phyloP scores from a whole-genome alignment of 805 yeast genomes.

The Suhomyces pyralidae region DNA sequence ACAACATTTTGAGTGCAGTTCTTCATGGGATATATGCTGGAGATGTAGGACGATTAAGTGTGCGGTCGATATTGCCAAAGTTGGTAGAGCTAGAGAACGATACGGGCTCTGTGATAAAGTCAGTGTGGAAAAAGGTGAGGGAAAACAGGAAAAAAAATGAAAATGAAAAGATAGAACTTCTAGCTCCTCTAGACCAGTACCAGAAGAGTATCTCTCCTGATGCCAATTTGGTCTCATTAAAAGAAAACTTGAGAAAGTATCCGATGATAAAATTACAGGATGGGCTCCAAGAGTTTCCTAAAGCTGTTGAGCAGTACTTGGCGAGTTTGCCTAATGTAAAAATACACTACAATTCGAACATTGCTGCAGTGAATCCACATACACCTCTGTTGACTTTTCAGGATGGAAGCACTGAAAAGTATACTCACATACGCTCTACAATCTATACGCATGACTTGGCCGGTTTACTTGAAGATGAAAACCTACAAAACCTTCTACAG shows the following conservation, averaged over 20 bases:
- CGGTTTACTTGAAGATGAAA: slow-evolving; percentile 22
- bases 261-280: slow-evolving; percentile 60
- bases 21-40: slow-evolving; percentile 86
- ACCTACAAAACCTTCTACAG: slow-evolving; percentile 16
- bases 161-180: background rate
- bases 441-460: slow-evolving; percentile 45
- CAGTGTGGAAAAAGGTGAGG: slow-evolving; percentile 34
- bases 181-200: slow-evolving; percentile 32
- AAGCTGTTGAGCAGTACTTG: slow-evolving; percentile 38
- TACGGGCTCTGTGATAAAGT: slow-evolving; percentile 56
- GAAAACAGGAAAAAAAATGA: slow-evolving; percentile 6
- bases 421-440: slow-evolving; percentile 62
- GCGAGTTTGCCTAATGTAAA: slow-evolving; percentile 37
- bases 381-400: background rate
- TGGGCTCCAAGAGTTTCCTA: slow-evolving; percentile 58
- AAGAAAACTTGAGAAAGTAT: slow-evolving; percentile 41
- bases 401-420: slow-evolving; percentile 16
- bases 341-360: slow-evolving; percentile 27
- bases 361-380: slow-evolving; percentile 17
- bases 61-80: slow-evolving; percentile 54
- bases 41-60: slow-evolving; percentile 65
- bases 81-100: slow-evolving; percentile 56
- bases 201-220: slow-evolving; percentile 36
- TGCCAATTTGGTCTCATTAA: slow-evolving; percentile 36
- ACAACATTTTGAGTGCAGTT: slow-evolving; percentile 72